Evolutionary conservation across 192 early-diverging fungal species (phyloP).

Genomic region (Gamsiella multidivaricata): DNA sequence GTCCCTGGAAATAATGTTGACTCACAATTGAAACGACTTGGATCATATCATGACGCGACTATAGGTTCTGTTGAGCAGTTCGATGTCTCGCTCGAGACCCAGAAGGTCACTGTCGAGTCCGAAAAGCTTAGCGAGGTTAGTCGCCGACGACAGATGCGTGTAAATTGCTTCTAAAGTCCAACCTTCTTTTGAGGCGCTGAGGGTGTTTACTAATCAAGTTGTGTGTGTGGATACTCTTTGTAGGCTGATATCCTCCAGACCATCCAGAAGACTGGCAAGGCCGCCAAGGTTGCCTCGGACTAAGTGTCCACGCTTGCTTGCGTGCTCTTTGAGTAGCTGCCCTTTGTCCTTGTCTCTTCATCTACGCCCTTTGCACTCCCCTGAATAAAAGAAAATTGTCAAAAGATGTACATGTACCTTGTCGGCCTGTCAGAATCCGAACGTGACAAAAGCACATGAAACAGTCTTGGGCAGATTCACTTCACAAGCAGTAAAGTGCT

Average conservation of each 20-base stretch:
- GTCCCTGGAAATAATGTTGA: too few species aligned
- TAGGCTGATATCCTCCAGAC: constrained; percentile 41
- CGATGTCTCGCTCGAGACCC: constrained; percentile 71
- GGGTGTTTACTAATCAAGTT: too few species aligned
- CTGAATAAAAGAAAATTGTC: background rate
- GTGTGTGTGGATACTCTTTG: too few species aligned
- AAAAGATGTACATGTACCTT: background rate
- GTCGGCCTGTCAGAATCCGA: background rate
- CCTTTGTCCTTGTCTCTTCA: background rate
- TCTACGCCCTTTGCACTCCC: background rate
- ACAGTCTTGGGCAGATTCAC: too few species aligned
- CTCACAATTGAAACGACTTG: background rate
- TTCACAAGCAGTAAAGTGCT: too few species aligned
- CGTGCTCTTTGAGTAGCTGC: too few species aligned
- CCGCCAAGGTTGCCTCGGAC: constrained; percentile 32
- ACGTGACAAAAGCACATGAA: too few species aligned
- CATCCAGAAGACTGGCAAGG: constrained; percentile 54
- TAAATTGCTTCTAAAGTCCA: too few species aligned
- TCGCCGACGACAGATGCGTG: background rate
- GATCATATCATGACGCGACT: constrained; percentile 22
- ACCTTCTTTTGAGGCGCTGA: too few species aligned
- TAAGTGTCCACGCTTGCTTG: background rate
- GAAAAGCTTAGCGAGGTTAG: constrained; percentile 31
- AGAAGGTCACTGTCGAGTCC: constrained; percentile 68
- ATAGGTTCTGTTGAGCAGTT: constrained; percentile 61